Percentiles rank a stretch among this genome's conserved stretches.
Evolutionary conservation across 2,329 filamentous ascomycete genomes (phyloP).

Genomic region (Botrytis hyacinthi): DNA sequence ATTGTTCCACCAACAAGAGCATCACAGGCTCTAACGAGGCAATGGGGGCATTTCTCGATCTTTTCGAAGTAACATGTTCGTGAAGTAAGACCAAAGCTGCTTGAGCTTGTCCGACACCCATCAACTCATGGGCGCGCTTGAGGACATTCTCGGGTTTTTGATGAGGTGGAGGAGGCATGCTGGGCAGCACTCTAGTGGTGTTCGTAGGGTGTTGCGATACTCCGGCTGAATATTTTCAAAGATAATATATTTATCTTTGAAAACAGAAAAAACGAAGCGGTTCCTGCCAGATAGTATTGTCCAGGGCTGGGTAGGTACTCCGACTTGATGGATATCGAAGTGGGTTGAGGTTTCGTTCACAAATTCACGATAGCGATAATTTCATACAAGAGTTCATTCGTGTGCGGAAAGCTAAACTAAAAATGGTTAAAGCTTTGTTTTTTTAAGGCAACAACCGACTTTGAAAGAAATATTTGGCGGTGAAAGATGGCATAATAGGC

Average conservation of each 20-base stretch:
- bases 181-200: constrained; percentile 29
- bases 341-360: constrained; percentile 11
- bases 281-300: constrained; percentile 4
- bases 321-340: constrained; percentile 19
- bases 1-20: constrained; percentile 94
- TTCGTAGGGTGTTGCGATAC: constrained; percentile 7
- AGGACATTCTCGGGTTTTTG: constrained; percentile 99
- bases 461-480: not conserved
- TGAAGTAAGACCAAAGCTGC: constrained; percentile 93
- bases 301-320: constrained; percentile 2
- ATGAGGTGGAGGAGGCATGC: constrained; percentile 81
- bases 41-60: constrained; percentile 96
- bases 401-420: constrained; percentile 16
- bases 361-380: constrained; percentile 10
- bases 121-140: constrained; percentile 97
- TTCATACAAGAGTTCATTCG: constrained; percentile 17
- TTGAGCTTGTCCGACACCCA: constrained; percentile 90
- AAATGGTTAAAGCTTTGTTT: constrained; percentile 4
- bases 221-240: constrained; percentile 6
- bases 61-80: constrained; percentile 98
- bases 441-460: constrained; percentile 1
- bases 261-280: not conserved
- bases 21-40: constrained; percentile 95
- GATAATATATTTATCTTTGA: constrained; percentile 18
- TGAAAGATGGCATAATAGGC: not conserved